phyloP scores from a whole-genome alignment of 352 stramenopile genomes.

The Ophiocytium majus region DNA sequence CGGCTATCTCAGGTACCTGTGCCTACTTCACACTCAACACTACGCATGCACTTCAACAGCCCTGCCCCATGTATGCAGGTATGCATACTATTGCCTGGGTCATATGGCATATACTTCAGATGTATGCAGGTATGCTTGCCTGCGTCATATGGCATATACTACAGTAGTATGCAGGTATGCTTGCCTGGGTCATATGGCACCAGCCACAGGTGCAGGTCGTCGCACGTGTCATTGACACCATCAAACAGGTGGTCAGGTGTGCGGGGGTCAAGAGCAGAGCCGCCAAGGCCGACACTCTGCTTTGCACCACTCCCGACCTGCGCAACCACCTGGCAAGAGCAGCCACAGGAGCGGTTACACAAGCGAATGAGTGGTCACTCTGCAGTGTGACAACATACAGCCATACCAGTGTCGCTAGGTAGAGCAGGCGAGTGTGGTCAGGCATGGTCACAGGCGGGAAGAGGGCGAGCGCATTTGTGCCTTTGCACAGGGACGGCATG shows the following conservation, averaged over 20 bases:
- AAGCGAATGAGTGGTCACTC: no score
- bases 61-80: neutral
- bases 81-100: neutral
- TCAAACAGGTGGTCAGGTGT: constrained; percentile 82
- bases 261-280: constrained; percentile 62
- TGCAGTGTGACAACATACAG: no score
- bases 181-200: constrained; percentile 69
- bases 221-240: constrained; percentile 76
- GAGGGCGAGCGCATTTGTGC: no score
- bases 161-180: constrained; percentile 67
- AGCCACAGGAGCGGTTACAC: no score
- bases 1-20: no score
- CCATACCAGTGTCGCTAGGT: no score
- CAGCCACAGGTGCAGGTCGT: constrained; percentile 85
- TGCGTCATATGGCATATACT: constrained; percentile 73
- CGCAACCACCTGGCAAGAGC: no score
- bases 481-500: no score
- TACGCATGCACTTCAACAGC: neutral
- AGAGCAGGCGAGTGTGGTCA: no score
- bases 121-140: constrained; percentile 60
- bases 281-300: no score
- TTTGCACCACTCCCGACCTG: no score
- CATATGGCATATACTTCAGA: neutral
- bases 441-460: no score
- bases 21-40: neutral